Evolutionary conservation across 2,329 filamentous ascomycete species (phyloP), one percentile per base, ranked within the genome.

Genomic region (Alternaria infectoria): DNA sequence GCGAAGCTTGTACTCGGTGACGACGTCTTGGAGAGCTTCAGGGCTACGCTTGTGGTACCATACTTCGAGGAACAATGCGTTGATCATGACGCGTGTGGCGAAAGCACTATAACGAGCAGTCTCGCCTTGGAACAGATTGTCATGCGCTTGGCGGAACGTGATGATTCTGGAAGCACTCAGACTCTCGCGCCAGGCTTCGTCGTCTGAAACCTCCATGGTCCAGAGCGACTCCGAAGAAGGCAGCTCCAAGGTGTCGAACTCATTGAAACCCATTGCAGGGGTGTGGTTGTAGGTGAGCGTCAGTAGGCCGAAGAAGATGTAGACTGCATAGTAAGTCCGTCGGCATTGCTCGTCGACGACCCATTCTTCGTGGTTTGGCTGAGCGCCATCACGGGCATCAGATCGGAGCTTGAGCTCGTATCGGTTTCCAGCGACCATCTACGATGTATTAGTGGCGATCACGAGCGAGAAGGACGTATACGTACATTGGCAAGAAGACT

Each of bases 21-120:
- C 95, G 43, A 98, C 94, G 77, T 98, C 95, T 82, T 98, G 96
- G 44, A 98, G 86, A 54, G 95, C 94, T 79, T 98, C 94, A n/a
- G 95, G 95, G 80, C 93, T 97, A 76, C 96, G 92, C 87, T 97
- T 97, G 84, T 98, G 93, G 78, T 97, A 97, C 96, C 96, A 99
- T 3, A 98, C 95, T 81, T 98, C 96, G 52, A 99, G 87, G 86
- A 98, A 99, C 68, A 99, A 86, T 11, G 96, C 95, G 76, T 98
- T 99, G 86, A 98, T 97, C 93, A 99, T 96, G 68, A 98, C 93
- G 66, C 96, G 93, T 11, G 96, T 97, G 6, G 94, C 95, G 79
- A 98, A 99, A 2, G 95, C 95, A 77, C 95, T 98, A 85, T 98
- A 99, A 72, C 91, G 91, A 55, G 95, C 88, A 61, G 88, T 88